phyloP scores from a whole-genome alignment of 2,329 filamentous ascomycete genomes.

The Macrophomina phaseolina region DNA sequence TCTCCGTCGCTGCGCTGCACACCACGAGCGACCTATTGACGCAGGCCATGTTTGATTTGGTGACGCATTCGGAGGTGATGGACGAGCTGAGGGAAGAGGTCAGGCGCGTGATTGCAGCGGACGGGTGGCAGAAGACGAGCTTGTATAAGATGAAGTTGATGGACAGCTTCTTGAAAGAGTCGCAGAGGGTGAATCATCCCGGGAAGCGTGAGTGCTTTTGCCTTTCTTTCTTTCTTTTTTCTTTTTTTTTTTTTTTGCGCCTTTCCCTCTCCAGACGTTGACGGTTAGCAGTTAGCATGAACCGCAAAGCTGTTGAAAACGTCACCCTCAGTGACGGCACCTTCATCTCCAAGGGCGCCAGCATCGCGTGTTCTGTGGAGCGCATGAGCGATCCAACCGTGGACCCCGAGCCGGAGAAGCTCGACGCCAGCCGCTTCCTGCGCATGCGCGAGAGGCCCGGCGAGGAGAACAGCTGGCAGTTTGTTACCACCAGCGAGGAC shows the following conservation, averaged over 20 bases:
- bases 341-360: slow-evolving; percentile 33
- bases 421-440: slow-evolving; percentile 30
- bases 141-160: slow-evolving; percentile 49
- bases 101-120: slow-evolving; percentile 33
- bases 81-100: slow-evolving; percentile 36
- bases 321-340: slow-evolving; percentile 38
- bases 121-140: slow-evolving; percentile 42
- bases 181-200: slow-evolving; percentile 33
- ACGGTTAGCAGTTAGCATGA: not conserved
- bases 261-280: too few species aligned
- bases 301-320: slow-evolving; percentile 24
- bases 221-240: too few species aligned
- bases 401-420: slow-evolving; percentile 28
- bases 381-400: slow-evolving; percentile 25
- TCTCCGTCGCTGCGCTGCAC: slow-evolving; percentile 32
- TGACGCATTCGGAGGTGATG: slow-evolving; percentile 34
- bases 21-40: slow-evolving; percentile 36
- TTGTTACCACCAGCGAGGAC: slow-evolving; percentile 31
- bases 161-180: slow-evolving; percentile 52
- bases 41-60: slow-evolving; percentile 34
- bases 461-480: slow-evolving; percentile 27
- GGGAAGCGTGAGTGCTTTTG: too few species aligned
- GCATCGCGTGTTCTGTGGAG: slow-evolving; percentile 26
- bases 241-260: too few species aligned
- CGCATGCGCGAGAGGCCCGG: slow-evolving; percentile 27